These are phyloP conservation scores for Calocera cornea DNA, from an alignment of 768 basidiomycete genomes.

Conservation along the genomic window DNA sequence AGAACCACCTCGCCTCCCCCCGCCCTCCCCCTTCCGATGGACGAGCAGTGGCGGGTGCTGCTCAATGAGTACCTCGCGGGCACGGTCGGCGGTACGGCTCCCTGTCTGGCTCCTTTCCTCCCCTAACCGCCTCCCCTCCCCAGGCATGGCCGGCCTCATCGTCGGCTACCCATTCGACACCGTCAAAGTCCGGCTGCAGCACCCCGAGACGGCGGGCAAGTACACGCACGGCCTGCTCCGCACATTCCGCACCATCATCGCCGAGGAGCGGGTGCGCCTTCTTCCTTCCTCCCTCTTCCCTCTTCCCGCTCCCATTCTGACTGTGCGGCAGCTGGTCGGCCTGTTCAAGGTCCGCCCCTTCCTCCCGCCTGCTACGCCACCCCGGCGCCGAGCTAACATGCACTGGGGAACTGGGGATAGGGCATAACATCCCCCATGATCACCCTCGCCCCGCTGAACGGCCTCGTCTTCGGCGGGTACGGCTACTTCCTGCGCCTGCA, in stretches of 20 bases:
- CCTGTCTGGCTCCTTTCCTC: too few species aligned
- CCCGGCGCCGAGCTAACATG: too few species aligned
- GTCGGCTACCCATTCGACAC: slow-evolving; percentile 74
- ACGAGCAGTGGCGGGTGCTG: not conserved
- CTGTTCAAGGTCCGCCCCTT: not conserved
- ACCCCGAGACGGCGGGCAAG: slow-evolving; percentile 38
- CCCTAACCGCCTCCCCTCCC: not conserved
- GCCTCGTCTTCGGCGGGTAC: slow-evolving; percentile 76
- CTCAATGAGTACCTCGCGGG: not conserved
- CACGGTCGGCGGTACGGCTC: not conserved
- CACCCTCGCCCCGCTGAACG: slow-evolving; percentile 56
- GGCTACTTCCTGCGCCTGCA: slow-evolving; percentile 62
- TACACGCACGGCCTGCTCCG: slow-evolving; percentile 43
- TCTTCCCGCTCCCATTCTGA: not conserved
- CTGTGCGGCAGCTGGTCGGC: not conserved
- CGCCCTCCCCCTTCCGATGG: too few species aligned
- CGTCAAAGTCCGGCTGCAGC: slow-evolving; percentile 78
- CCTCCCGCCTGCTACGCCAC: too few species aligned
- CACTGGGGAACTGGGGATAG: slow-evolving; percentile 45
- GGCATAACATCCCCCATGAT: slow-evolving; percentile 74
- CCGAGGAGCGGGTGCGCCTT: slow-evolving; percentile 49
- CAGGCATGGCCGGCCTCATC: slow-evolving; percentile 48
- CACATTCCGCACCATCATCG: slow-evolving; percentile 51
- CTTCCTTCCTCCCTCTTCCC: not conserved
- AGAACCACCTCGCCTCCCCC: too few species aligned